These are phyloP conservation scores for Odontarrhena argentea DNA, from an alignment of 345 rosid species.

Conservation along the genomic window DNA sequence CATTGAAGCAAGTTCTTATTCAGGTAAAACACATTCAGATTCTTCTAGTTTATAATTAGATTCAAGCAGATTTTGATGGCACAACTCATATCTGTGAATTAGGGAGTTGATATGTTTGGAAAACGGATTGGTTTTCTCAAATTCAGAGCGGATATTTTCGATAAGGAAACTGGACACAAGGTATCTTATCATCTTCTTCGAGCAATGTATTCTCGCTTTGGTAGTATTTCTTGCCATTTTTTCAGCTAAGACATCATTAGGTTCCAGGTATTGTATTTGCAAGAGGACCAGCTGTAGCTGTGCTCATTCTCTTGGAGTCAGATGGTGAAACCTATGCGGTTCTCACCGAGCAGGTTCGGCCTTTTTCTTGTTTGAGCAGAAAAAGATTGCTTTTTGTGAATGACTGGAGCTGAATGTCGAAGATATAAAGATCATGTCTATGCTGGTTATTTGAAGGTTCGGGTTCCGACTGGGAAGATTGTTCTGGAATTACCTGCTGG, in stretches of 20 bases:
- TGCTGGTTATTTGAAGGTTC: slow-evolving; percentile 52
- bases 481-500: slow-evolving; percentile 95
- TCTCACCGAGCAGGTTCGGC: slow-evolving; percentile 84
- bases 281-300: slow-evolving; percentile 88
- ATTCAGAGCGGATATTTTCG: slow-evolving; percentile 75
- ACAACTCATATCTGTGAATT: neutral
- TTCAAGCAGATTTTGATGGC: neutral
- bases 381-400: neutral
- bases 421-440: slow-evolving; percentile 6
- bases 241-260: slow-evolving; percentile 53
- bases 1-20: slow-evolving; percentile 65
- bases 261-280: slow-evolving; percentile 98
- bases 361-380: neutral
- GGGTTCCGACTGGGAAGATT: slow-evolving; percentile 82
- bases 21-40: slow-evolving; percentile 49
- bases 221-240: neutral
- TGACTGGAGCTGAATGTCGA: neutral
- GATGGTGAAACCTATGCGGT: slow-evolving; percentile 75
- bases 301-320: slow-evolving; percentile 74
- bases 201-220: neutral
- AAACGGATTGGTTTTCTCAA: slow-evolving; percentile 77
- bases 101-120: slow-evolving; percentile 98
- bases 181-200: slow-evolving; percentile 48
- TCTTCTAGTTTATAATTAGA: too few relatives aligned
- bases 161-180: slow-evolving; percentile 65